Base-by-base conservation (phyloP, 768 basidiomycete genomes). In the Clitopilus hobsonii region DNA sequence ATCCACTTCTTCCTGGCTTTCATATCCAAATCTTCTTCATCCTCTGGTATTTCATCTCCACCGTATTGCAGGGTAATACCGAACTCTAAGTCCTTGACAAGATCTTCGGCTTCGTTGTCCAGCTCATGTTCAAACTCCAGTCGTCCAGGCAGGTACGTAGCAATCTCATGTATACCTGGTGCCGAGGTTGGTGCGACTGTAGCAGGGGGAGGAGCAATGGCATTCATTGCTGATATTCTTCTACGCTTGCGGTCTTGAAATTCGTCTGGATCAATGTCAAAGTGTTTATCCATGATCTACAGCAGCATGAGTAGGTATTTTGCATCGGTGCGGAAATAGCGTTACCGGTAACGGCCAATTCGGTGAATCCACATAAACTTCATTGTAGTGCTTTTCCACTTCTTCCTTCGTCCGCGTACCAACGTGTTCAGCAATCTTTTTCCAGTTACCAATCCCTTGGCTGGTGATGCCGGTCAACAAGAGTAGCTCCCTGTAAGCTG, bases 101-200 rank as follows among this genome's bases (percentile, higher is more conserved):
- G 71, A 63, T 95, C 88, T 67, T 99, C 96, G 0, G 96, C 96
- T 51, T 99, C 96, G 67, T 99, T 97, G 65, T 98, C 95, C 4
- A 93, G 73, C 69, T 99, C 96, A 62, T 95, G 94, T 66, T 99
- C 96, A 66, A 99, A 99, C 69, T 99, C 96, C 29, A 99, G 79
- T n/a, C 96, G 86, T 14, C 96, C 96, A 7, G 96, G 96, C 65
- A 99, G 87, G 72, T 88, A 98, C 0, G 88, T 89, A 14, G 88
- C 85, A 36, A 98, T 81, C 72, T 99, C 96, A 67, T 98, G 96
- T 14, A 91, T 84, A 3, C 85, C 92, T 2, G 96, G 96, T 0
- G 88, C 85, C 5, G 96, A 98, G 5, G 89, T 91, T 3, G 94
- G 89, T 1, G 89, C 79, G 1, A 84, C 77, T 65, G 91, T 91